A percentile compares a stretch with the other conserved stretches of the same genome.
These are phyloP conservation scores for Chloridella minuta DNA, from an alignment of 352 stramenopile genomes.

Conservation along the genomic window DNA sequence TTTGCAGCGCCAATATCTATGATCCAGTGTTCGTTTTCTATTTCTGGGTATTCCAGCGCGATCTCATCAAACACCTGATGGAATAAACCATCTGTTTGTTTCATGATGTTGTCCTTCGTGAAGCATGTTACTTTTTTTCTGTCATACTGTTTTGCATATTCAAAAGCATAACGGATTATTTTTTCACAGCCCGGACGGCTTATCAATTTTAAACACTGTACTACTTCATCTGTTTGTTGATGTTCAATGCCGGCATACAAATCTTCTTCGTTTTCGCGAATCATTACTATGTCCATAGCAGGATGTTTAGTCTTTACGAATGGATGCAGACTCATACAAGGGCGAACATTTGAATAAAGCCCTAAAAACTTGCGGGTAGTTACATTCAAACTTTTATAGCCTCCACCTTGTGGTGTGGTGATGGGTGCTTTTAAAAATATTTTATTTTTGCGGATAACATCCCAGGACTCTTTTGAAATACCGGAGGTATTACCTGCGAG, in stretches of 20 bases:
- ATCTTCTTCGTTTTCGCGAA: slow-evolving; percentile 16
- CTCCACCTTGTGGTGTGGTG: not conserved
- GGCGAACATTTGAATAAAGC: slow-evolving; percentile 80
- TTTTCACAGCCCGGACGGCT: not conserved
- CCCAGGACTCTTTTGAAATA: not conserved
- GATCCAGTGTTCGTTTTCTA: slow-evolving; percentile 85
- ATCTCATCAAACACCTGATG: not conserved
- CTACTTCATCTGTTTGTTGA: not conserved
- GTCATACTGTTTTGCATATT: slow-evolving; percentile 1
- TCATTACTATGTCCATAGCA: not conserved
- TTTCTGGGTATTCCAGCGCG: slow-evolving; percentile 27
- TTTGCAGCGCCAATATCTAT: slow-evolving; percentile 97
- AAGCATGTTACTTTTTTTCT: not conserved
- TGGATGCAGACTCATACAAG: slow-evolving; percentile 18
- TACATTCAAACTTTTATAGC: slow-evolving; percentile 24
- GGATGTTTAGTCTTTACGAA: not conserved
- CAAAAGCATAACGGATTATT: slow-evolving; percentile 15
- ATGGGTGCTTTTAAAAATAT: slow-evolving; percentile 15
- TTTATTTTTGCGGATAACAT: not conserved
- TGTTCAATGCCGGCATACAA: slow-evolving; percentile 15
- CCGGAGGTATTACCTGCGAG: not conserved
- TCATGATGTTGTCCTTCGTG: slow-evolving; percentile 16
- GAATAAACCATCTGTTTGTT: slow-evolving; percentile 12
- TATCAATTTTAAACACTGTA: slow-evolving; percentile 3
- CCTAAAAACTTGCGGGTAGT: slow-evolving; percentile 81